A percentile compares a stretch with the other conserved stretches of the same genome.
Evolutionary conservation across 345 rosid genomes (phyloP).

Genomic region (Eucalyptus lansdowneana): DNA sequence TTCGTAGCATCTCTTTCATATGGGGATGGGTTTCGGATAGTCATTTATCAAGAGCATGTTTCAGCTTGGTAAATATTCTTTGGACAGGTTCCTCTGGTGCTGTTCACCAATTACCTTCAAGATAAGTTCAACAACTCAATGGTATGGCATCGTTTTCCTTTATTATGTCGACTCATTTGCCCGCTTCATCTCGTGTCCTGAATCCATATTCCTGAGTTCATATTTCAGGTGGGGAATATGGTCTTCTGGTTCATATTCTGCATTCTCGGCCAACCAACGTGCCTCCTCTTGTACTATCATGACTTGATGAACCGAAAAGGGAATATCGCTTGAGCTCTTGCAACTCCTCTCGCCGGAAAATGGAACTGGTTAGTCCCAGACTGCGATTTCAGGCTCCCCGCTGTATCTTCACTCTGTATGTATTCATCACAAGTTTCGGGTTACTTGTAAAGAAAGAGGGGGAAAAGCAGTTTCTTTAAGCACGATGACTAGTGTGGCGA

Average conservation of each 20-base stretch:
- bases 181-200: neutral
- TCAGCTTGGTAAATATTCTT: neutral
- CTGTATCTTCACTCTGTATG: neutral
- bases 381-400: neutral
- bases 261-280: slow-evolving; percentile 98
- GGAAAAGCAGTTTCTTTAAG: neutral
- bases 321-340: neutral
- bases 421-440: neutral
- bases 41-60: neutral
- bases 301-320: slow-evolving; percentile 88
- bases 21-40: neutral
- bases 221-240: slow-evolving; percentile 83
- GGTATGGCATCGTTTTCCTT: slow-evolving; percentile 26
- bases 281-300: slow-evolving; percentile 84
- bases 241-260: slow-evolving; percentile 89
- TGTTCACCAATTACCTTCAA: slow-evolving; percentile 68
- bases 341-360: neutral
- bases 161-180: neutral
- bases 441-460: neutral
- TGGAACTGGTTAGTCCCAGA: neutral
- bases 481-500: neutral
- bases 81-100: slow-evolving; percentile 78
- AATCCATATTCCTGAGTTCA: neutral
- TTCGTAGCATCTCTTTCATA: neutral
- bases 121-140: slow-evolving; percentile 58